A percentile compares a stretch with the other conserved stretches of the same genome.
Evolutionary conservation across 306 rosid genomes (phyloP).

Genomic region (Prunus kanzakura): DNA sequence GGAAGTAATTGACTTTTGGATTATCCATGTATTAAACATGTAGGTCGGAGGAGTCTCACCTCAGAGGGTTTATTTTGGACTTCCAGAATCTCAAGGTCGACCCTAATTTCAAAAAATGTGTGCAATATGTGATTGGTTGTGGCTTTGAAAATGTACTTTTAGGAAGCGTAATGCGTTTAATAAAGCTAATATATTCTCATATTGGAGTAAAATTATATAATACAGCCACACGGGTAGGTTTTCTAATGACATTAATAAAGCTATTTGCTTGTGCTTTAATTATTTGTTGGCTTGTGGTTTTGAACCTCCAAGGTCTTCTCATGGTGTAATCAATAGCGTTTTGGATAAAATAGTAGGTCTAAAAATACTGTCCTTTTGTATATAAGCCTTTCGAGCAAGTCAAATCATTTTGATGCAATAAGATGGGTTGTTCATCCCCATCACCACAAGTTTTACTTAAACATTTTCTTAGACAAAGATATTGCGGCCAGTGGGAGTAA

Average conservation of each 20-base stretch:
- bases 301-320: background rate
- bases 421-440: background rate
- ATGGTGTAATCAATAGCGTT: background rate
- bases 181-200: background rate
- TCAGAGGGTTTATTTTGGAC: no score
- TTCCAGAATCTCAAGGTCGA: no score
- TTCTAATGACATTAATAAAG: background rate
- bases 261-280: background rate
- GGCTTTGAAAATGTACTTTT: no score
- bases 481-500: no score
- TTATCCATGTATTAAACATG: no score
- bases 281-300: background rate
- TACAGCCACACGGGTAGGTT: conserved; percentile 1
- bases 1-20: no score
- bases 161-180: background rate
- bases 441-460: background rate
- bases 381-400: no score
- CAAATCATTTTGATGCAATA: background rate
- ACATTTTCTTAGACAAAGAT: background rate
- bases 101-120: no score
- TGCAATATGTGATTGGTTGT: no score
- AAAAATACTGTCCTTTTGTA: background rate
- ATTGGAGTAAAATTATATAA: background rate
- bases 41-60: no score
- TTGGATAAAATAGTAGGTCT: background rate